Conservation (phyloP, 2,329 filamentous ascomycete species). For the Didymella arachidicola region DNA sequence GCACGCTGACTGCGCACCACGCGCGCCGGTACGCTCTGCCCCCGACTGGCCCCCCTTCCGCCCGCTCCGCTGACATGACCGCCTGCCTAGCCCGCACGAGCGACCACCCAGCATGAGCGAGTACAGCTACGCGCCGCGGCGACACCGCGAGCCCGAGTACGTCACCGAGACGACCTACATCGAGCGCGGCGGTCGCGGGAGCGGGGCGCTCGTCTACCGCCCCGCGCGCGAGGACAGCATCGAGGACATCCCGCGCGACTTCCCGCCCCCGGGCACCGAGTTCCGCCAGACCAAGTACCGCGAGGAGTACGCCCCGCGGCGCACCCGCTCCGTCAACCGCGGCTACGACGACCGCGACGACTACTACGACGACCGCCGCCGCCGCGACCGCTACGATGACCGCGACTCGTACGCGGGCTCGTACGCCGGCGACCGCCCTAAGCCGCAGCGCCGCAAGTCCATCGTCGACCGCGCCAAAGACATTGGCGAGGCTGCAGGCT, state of each 20-base stretch:
- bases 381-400: constrained; percentile 49
- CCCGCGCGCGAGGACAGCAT: constrained; percentile 76
- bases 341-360: constrained; percentile 63
- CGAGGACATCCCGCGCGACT: constrained; percentile 85
- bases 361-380: constrained; percentile 45
- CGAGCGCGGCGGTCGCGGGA: constrained; percentile 56
- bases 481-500: constrained; percentile 64
- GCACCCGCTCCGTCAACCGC: constrained; percentile 69
- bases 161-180: constrained; percentile 61
- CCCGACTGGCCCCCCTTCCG: constrained; percentile 3
- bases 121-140: constrained; percentile 59
- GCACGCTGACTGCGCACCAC: constrained; percentile 6
- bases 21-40: constrained; percentile 32
- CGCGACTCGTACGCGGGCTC: constrained; percentile 57
- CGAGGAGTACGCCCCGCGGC: constrained; percentile 60
- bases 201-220: constrained; percentile 57
- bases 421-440: constrained; percentile 52
- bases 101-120: constrained; percentile 53
- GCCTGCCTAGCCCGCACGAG: constrained; percentile 27
- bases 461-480: constrained; percentile 65
- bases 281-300: constrained; percentile 57
- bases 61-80: constrained; percentile 25
- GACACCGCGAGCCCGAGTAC: constrained; percentile 60
- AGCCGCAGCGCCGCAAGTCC: constrained; percentile 60
- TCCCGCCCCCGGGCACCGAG: constrained; percentile 71